phyloP scores from a whole-genome alignment of 1,284 basidiomycete species.

The Melampsora americana region DNA sequence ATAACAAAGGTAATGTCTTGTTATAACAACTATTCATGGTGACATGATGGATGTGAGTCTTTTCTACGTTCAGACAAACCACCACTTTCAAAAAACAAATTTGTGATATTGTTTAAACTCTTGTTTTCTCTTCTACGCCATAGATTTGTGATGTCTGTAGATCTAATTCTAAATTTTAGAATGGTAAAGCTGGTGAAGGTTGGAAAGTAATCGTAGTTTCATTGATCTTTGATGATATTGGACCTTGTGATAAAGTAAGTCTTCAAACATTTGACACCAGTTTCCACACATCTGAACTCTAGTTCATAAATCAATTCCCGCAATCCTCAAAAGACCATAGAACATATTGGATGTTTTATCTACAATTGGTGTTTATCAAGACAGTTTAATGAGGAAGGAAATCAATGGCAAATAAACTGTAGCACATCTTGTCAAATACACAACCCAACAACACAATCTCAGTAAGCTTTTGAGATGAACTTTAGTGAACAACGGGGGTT shows the following conservation, averaged over 20 bases:
- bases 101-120: conserved; percentile 62
- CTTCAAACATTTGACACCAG: conserved; percentile 68
- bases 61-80: background rate
- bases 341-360: conserved; percentile 67
- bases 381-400: conserved; percentile 88
- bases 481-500: too few relatives aligned
- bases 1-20: conserved; percentile 94
- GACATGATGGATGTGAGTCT: conserved; percentile 39
- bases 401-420: conserved; percentile 87
- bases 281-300: background rate
- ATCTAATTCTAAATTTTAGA: conserved; percentile 94
- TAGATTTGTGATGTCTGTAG: conserved; percentile 96
- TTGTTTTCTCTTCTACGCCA: conserved; percentile 89
- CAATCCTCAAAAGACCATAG: conserved; percentile 66
- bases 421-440: too few relatives aligned
- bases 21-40: conserved; percentile 49
- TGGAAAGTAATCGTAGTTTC: conserved; percentile 94
- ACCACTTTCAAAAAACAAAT: background rate
- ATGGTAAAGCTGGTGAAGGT: conserved; percentile 58
- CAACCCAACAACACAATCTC: too few relatives aligned
- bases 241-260: conserved; percentile 84
- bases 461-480: too few relatives aligned
- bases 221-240: conserved; percentile 84
- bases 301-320: too few relatives aligned
- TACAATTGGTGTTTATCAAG: conserved; percentile 58